phyloP scores from a whole-genome alignment of 1,139 yeast species.

The Sugiyamaella novakii region DNA sequence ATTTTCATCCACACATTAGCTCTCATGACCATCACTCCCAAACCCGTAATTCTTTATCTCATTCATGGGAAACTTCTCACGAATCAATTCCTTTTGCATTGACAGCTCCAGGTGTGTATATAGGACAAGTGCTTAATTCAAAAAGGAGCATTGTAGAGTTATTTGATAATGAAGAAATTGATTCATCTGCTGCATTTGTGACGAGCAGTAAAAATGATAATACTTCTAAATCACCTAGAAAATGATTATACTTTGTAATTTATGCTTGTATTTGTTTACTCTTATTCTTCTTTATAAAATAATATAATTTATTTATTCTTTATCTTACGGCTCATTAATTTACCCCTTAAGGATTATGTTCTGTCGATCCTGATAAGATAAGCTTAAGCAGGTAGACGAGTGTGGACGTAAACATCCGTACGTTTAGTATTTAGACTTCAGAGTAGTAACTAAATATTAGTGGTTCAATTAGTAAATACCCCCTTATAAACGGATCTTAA shows the following conservation, averaged over 20 bases:
- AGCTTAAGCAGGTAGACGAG: too few species aligned
- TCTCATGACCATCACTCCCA: neutral
- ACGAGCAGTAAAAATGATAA: too few species aligned
- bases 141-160: constrained; percentile 17
- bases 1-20: neutral
- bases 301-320: neutral
- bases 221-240: too few species aligned
- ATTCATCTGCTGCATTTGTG: too few species aligned
- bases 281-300: neutral
- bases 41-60: neutral
- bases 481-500: too few species aligned
- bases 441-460: too few species aligned
- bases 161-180: constrained; percentile 2
- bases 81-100: constrained; percentile 18
- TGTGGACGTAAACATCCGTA: too few species aligned
- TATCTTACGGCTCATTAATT: neutral
- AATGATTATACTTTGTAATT: too few species aligned
- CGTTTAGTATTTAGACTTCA: too few species aligned
- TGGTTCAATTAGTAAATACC: too few species aligned
- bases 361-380: neutral
- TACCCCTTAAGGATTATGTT: neutral
- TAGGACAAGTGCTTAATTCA: constrained; percentile 24
- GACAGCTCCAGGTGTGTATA: constrained; percentile 24
- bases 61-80: constrained; percentile 13
- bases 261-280: too few species aligned